Evolutionary conservation across 2,329 filamentous ascomycete species (phyloP).

Genomic region (Zasmidium angulare): DNA sequence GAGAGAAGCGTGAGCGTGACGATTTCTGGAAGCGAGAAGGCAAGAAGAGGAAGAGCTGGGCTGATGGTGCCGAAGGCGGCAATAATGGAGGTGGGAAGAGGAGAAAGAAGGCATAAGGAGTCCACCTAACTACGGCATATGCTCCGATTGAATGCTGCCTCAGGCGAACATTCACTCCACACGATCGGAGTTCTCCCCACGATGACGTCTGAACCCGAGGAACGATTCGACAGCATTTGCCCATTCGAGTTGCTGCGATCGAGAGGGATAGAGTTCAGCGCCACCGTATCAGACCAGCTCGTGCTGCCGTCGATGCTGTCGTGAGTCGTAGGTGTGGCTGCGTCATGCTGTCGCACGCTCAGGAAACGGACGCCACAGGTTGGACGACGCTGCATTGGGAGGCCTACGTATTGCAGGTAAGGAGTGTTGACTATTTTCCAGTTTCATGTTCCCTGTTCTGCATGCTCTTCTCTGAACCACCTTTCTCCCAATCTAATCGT

Average conservation of each 20-base stretch:
- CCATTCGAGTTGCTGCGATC: not conserved
- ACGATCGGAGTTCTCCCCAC: not conserved
- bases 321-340: not conserved
- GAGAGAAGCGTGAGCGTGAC: constrained; percentile 88
- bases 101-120: constrained; percentile 26
- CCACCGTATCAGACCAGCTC: not conserved
- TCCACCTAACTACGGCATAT: not conserved
- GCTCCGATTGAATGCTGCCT: not conserved
- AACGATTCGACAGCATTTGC: not conserved
- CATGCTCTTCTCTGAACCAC: not conserved
- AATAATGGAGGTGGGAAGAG: constrained; percentile 33
- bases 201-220: not conserved
- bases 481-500: not conserved
- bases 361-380: not conserved
- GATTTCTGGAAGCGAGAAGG: constrained; percentile 93
- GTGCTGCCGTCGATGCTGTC: too few species aligned
- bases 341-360: not conserved
- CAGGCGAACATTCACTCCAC: not conserved
- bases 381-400: not conserved
- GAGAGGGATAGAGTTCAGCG: not conserved
- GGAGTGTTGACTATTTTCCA: not conserved
- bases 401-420: not conserved
- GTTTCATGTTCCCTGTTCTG: not conserved
- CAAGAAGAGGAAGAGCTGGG: constrained; percentile 66
- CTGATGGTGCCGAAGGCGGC: constrained; percentile 52